A percentile compares a stretch with the other conserved stretches of the same genome.
phyloP scores from a whole-genome alignment of 257 asterid genomes.

The Solanum piurae region DNA sequence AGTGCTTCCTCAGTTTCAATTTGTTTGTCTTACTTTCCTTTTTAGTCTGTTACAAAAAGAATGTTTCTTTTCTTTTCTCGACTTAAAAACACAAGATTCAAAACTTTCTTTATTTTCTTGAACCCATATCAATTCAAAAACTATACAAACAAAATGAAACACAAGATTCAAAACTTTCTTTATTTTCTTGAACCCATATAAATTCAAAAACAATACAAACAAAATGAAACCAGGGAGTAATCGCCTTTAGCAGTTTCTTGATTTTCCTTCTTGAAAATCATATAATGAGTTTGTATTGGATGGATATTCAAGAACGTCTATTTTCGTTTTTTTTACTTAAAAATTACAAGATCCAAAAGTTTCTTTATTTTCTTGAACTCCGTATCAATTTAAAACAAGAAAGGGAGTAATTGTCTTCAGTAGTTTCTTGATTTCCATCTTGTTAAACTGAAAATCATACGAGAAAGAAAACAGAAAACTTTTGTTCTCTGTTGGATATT shows the following conservation, averaged over 20 bases:
- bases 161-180: too few relatives aligned
- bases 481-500: background rate
- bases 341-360: background rate
- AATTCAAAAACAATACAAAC: background rate
- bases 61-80: background rate
- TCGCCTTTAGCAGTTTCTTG: background rate
- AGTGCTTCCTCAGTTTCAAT: rapidly evolving
- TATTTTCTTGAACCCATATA: background rate
- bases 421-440: background rate
- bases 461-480: background rate
- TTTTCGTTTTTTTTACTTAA: background rate
- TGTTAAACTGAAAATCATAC: background rate
- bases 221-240: background rate
- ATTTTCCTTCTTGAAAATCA: background rate
- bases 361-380: background rate
- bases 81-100: background rate
- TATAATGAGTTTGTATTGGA: background rate
- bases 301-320: background rate
- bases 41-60: background rate
- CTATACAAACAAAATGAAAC: too few relatives aligned
- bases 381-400: background rate
- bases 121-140: background rate
- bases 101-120: too few relatives aligned
- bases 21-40: background rate
- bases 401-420: background rate